Conservation (phyloP, 2,329 filamentous ascomycete species). For the Gliomastix tumulicola region DNA sequence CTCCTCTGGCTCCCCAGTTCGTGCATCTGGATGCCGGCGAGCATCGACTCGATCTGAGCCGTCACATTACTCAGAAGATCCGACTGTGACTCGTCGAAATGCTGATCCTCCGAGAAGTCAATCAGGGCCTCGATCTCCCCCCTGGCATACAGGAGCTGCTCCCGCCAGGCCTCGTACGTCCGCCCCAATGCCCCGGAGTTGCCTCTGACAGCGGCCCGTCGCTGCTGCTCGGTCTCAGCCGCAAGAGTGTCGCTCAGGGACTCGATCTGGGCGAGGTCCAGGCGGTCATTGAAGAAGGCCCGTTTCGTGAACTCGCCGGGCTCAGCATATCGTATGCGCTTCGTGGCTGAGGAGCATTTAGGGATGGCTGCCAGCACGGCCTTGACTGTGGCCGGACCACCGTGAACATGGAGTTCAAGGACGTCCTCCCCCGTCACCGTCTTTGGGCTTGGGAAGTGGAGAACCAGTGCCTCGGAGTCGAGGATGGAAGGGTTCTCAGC, state of each 20-base stretch:
- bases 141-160: constrained; percentile 68
- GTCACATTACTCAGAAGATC: constrained; percentile 67
- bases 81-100: constrained; percentile 82
- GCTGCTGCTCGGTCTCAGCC: constrained; percentile 86
- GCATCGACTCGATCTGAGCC: constrained; percentile 53
- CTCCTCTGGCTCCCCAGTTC: constrained; percentile 72
- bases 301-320: constrained; percentile 92
- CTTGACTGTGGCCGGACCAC: constrained; percentile 80
- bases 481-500: constrained; percentile 35
- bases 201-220: constrained; percentile 75
- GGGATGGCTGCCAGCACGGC: constrained; percentile 77
- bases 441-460: constrained; percentile 74
- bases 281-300: constrained; percentile 78
- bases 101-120: constrained; percentile 95
- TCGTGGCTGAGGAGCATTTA: constrained; percentile 2
- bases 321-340: constrained; percentile 74
- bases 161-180: constrained; percentile 79
- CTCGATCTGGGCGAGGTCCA: constrained; percentile 81
- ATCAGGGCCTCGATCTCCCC: constrained; percentile 94
- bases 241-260: constrained; percentile 55
- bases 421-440: constrained; percentile 92
- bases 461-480: constrained; percentile 72
- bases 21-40: constrained; percentile 59
- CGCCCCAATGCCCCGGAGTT: constrained; percentile 62
- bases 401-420: constrained; percentile 90